Base-by-base conservation (phyloP, 2,329 filamentous ascomycete genomes). In the Cladosporium oxysporum region DNA sequence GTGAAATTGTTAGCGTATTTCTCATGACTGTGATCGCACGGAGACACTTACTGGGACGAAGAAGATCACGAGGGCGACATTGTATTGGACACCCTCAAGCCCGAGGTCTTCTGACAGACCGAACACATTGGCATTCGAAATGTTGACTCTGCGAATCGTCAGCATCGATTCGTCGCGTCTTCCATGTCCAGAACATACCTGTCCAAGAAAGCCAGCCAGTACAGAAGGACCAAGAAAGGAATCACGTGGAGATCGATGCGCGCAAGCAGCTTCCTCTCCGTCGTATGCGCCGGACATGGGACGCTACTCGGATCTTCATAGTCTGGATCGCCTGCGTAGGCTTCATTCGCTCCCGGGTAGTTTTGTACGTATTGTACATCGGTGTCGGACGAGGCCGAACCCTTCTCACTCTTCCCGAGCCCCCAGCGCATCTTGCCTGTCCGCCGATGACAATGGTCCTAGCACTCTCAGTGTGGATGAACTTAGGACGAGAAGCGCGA, bases 11-110 rank as follows among this genome's bases (percentile, higher is more conserved):
- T 49, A 63, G 61, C 50, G 14, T 1, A n/a, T 14, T 62, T 37
- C 29, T 47, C 16, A n/a, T 3, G 16, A 14, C n/a, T n/a, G 11
- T 6, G 28, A 29, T 28, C 14, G 18, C 10, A 26, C 23, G 8
- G 28, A n/a, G 7, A 44, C 6, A 55, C 57, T 49, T 41, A 69
- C 62, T 53, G 74, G 73, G 7, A 85, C 81, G 73, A 84, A 85
- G 76, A 85, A 85, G 68, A 85, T 83, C 67, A 84, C 82, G 6
- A 85, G 74, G 0, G 83, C 83, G 2, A 74, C 79, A 66, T 85
- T 85, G 72, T 82, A 83, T 65, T 82, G 74, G 67, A 82, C 77
- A 47, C 76, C 75, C 10, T 76, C 75, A 0, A 86, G 76, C 5
- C 78, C 66, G 5, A 85, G 75, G 26, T 85, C 82, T 29, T 75